Evolutionary conservation across 148 eudicot species (phyloP).

Genomic region (Spergularia bocconei): DNA sequence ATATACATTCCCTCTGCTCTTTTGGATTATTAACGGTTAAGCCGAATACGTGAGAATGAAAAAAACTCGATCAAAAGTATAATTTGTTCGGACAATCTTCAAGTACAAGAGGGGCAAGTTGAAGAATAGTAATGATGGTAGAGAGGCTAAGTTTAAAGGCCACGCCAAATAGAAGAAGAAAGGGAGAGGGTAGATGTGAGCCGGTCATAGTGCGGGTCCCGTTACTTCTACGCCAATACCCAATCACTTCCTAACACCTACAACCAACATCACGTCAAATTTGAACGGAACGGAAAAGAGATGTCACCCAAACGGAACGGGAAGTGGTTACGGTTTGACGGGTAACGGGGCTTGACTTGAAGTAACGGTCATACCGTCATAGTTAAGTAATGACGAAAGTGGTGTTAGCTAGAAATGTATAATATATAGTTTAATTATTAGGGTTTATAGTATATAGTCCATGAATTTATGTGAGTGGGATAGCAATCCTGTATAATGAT

Average conservation of each 20-base stretch:
- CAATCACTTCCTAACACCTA: slow-evolving; percentile 24
- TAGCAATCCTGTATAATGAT: slow-evolving; percentile 24
- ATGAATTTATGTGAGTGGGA: background rate
- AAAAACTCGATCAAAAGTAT: too few relatives aligned
- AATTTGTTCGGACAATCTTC: too few relatives aligned
- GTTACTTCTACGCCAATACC: slow-evolving; percentile 27
- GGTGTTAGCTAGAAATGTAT: too few relatives aligned
- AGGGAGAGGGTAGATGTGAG: background rate
- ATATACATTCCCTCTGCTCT: too few relatives aligned
- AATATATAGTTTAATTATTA: background rate
- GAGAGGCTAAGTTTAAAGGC: slow-evolving; percentile 23
- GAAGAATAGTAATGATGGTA: slow-evolving; percentile 22
- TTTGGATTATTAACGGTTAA: too few relatives aligned
- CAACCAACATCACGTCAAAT: background rate
- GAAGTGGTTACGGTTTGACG: too few relatives aligned
- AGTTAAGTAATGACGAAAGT: too few relatives aligned
- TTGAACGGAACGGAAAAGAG: slow-evolving; percentile 1
- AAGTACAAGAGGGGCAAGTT: background rate
- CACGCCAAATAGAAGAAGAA: slow-evolving; percentile 23
- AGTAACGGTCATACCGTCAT: slow-evolving; percentile 10
- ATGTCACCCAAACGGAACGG: background rate
- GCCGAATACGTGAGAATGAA: too few relatives aligned
- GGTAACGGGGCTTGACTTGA: slow-evolving; percentile 7
- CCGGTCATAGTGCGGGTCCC: slow-evolving; percentile 14
- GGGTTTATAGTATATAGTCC: background rate